Conservation (phyloP, 176 grass and related monocot species). For the Oryza brachyantha region DNA sequence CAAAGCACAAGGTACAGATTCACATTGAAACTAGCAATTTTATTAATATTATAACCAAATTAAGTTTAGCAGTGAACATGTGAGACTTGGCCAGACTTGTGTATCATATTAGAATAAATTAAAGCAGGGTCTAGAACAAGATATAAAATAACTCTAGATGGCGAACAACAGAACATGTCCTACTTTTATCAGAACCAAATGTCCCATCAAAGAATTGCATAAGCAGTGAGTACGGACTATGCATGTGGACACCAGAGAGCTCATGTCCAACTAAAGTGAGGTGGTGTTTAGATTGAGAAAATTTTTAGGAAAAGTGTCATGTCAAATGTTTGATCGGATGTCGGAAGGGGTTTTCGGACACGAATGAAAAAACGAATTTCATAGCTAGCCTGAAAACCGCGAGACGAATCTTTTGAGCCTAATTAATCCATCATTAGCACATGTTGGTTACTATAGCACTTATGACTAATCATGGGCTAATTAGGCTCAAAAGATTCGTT, state of each 20-base stretch:
- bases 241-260: slow-evolving; percentile 12
- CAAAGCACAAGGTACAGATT: slow-evolving; percentile 10
- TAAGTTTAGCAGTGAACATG: background rate
- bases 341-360: too few relatives aligned
- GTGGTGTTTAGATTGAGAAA: too few relatives aligned
- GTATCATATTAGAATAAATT: background rate
- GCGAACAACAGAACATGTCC: background rate
- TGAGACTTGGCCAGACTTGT: background rate
- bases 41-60: background rate
- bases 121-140: slow-evolving; percentile 4
- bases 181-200: slow-evolving; percentile 2
- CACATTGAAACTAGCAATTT: background rate
- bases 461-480: too few relatives aligned
- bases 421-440: too few relatives aligned
- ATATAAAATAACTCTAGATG: background rate
- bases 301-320: too few relatives aligned
- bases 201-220: slow-evolving; percentile 3
- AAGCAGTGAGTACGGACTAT: slow-evolving; percentile 13
- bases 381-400: too few relatives aligned
- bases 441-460: too few relatives aligned
- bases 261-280: background rate
- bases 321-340: too few relatives aligned
- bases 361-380: too few relatives aligned
- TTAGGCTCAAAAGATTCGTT: too few relatives aligned
- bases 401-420: too few relatives aligned